Base-by-base conservation (phyloP, 2,329 filamentous ascomycete species). In the Massarina eburnea region DNA sequence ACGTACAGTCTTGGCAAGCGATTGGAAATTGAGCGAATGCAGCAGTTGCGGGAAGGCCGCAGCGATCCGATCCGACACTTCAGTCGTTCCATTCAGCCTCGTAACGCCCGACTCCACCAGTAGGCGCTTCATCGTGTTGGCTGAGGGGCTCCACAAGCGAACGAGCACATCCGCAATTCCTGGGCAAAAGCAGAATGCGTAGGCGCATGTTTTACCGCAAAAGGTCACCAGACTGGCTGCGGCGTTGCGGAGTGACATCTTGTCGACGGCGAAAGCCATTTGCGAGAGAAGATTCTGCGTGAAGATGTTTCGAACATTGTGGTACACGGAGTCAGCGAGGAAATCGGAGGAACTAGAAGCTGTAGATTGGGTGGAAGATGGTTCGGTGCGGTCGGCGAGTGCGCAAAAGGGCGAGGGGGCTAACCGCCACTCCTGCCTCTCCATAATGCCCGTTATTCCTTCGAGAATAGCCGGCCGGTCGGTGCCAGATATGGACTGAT, bases 141-240 rank as follows among this genome's bases (percentile, higher is more conserved):
- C 74, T 2, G 84, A 82, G 17, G 89, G 77, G 29, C 82, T 83
- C 91, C 91, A 96, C 4, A 96, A 74, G 14, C 90, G 83, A 20
- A 92, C 82, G 39, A 96, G 76, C 40, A 95, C 82, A 61, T 95
- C 90, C 7, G 89, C 87, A 43, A 95, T 82, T 4, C 89, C 89
- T 0, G 90, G 89, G 21, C 89, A 91, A 61, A 95, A 96, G 72
- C 92, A 94, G 70, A 95, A 96, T 22, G 89, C 91, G 68, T 95
- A 96, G 2, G 91, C 91, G 62, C 88, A 92, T 3, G 90, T 89
- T 71, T 94, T 95, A 48, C 89, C 91, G 43, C 89, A 90, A 66
- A 96, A 96, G 22, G 87, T 86, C 46, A 96, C 88, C 19, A 76
- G 54, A 54, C 76, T 77, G 32, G 82, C 81, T 30, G 83, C 80